Evolutionary conservation across 2,329 filamentous ascomycete species (phyloP).

Genomic region (Anthostomella pinea): DNA sequence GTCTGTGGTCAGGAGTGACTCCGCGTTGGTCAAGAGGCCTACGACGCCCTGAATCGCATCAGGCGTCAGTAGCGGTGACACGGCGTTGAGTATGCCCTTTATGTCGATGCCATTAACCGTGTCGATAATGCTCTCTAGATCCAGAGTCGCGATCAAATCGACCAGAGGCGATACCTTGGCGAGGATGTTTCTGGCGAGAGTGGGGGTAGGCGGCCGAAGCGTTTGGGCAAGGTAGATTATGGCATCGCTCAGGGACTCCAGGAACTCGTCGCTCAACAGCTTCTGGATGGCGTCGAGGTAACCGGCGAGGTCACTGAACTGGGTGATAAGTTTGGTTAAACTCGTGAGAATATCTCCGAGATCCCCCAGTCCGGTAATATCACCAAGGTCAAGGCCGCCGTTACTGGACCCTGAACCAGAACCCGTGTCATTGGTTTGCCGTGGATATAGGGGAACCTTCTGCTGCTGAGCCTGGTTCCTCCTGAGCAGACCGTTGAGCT

Average conservation of each 20-base stretch:
- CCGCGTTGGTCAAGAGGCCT: conserved; percentile 35
- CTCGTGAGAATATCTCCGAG: conserved; percentile 24
- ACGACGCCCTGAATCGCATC: conserved; percentile 30
- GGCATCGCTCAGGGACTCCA: conserved; percentile 39
- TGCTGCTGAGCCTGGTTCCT: conserved; percentile 29
- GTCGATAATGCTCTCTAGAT: conserved; percentile 25
- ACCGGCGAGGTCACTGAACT: conserved; percentile 27
- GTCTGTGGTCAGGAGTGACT: conserved; percentile 33
- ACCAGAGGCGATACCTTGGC: conserved; percentile 25
- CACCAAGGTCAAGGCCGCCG: conserved; percentile 10
- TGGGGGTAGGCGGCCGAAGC: conserved; percentile 36
- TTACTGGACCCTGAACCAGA: conserved; percentile 14
- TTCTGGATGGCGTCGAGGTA: conserved; percentile 29
- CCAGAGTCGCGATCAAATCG: conserved; percentile 26
- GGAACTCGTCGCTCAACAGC: conserved; percentile 38
- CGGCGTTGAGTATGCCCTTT: conserved; percentile 32
- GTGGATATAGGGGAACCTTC: conserved; percentile 26
- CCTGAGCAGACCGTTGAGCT: conserved; percentile 40
- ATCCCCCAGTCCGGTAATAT: conserved; percentile 25
- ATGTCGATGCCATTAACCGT: conserved; percentile 33
- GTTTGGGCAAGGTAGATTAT: conserved; percentile 39
- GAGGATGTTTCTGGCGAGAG: conserved; percentile 24
- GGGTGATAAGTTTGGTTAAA: conserved; percentile 23
- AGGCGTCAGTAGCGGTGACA: conserved; percentile 33
- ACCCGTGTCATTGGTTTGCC: conserved; percentile 22